phyloP scores from a whole-genome alignment of 1,284 basidiomycete genomes.

The Cutaneotrichosporon sp. region DNA sequence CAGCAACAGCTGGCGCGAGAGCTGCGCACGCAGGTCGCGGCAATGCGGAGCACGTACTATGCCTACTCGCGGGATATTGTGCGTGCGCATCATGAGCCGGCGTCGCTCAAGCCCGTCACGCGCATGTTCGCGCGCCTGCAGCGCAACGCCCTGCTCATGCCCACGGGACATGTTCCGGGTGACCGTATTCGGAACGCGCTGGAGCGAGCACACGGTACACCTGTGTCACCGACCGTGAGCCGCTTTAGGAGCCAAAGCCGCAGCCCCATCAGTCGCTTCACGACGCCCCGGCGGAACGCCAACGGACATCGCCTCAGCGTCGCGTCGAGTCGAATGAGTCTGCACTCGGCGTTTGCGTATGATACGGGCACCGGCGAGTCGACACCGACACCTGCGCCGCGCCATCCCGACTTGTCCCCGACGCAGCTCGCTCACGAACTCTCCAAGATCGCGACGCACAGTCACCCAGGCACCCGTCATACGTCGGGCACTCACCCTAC shows the following conservation, averaged over 20 bases:
- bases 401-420: neutral
- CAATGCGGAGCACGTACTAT: constrained; percentile 16
- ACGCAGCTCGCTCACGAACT: constrained; percentile 10
- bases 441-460: constrained; percentile 10
- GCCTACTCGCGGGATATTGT: constrained; percentile 27
- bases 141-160: constrained; percentile 39
- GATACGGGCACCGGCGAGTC: no score
- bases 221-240: neutral
- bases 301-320: neutral
- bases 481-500: neutral
- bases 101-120: constrained; percentile 22
- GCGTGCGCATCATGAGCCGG: constrained; percentile 15
- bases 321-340: neutral
- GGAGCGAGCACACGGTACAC: constrained; percentile 21
- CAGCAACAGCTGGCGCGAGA: constrained; percentile 25
- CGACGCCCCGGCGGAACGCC: neutral
- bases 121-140: constrained; percentile 25
- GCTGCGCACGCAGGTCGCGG: constrained; percentile 19
- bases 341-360: no score
- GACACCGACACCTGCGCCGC: no score
- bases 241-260: neutral
- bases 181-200: constrained; percentile 39
- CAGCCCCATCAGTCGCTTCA: neutral
- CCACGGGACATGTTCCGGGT: constrained; percentile 38
- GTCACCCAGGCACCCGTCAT: neutral